phyloP scores from a whole-genome alignment of 345 rosid species.

The Syzygium aromaticum region DNA sequence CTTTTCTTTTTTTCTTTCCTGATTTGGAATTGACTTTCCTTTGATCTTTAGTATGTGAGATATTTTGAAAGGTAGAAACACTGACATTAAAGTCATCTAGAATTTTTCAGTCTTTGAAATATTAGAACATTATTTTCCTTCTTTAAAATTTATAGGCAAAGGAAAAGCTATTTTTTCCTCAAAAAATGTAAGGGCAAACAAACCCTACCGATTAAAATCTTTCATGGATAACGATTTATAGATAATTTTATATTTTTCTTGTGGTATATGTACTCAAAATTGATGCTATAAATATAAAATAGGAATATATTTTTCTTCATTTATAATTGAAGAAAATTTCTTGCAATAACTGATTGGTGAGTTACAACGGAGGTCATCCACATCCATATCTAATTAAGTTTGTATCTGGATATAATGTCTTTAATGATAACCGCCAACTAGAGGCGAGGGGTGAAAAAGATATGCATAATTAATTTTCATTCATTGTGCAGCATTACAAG shows the following conservation, averaged over 20 bases:
- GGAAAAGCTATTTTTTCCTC: not conserved
- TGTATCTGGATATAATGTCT: too few species aligned
- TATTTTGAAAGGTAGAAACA: not conserved
- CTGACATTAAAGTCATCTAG: not conserved
- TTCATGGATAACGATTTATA: not conserved
- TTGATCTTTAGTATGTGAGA: not conserved
- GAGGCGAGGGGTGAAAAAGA: too few species aligned
- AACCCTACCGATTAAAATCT: not conserved
- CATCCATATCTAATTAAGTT: too few species aligned
- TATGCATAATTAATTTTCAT: too few species aligned
- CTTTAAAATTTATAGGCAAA: not conserved
- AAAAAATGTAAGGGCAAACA: not conserved
- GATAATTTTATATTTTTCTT: not conserved
- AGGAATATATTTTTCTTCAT: not conserved
- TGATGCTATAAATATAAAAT: not conserved
- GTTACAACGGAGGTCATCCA: too few species aligned
- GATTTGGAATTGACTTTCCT: not conserved
- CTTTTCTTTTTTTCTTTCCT: not conserved
- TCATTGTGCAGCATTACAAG: too few species aligned
- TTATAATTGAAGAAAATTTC: not conserved
- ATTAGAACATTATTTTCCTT: not conserved
- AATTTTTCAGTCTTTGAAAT: not conserved
- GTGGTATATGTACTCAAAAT: not conserved
- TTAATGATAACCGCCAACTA: too few species aligned
- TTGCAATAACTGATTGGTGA: not conserved